These are phyloP conservation scores for Psidium friedrichsthalianum DNA, from an alignment of 345 rosid species.

Conservation along the genomic window DNA sequence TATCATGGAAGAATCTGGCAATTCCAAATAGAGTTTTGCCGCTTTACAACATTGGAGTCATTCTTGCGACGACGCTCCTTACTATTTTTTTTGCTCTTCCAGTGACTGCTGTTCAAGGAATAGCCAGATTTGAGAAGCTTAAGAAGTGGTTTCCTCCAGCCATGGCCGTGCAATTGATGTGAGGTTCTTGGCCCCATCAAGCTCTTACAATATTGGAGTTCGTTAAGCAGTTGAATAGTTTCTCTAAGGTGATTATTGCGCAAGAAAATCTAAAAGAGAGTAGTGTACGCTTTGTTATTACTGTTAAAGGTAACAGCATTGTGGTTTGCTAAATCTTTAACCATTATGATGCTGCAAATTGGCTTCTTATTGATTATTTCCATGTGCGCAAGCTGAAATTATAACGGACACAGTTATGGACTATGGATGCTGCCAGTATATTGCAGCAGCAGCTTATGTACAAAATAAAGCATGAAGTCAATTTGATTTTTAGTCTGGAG, in stretches of 20 bases:
- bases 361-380: neutral
- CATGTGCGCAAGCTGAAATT: neutral
- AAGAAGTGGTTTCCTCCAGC: conserved; percentile 88
- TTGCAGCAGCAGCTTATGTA: neutral
- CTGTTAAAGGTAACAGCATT: neutral
- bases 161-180: conserved; percentile 69
- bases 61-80: conserved; percentile 65
- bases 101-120: conserved; percentile 92
- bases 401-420: neutral
- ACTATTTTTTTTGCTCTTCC: conserved; percentile 84
- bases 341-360: neutral
- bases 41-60: conserved; percentile 49
- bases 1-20: conserved; percentile 64
- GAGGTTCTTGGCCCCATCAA: conserved; percentile 1
- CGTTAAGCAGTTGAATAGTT: neutral
- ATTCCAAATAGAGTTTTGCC: conserved; percentile 41
- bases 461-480: neutral
- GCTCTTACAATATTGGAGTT: neutral
- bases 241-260: neutral
- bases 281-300: neutral
- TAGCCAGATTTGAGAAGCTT: conserved; percentile 74
- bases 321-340: neutral
- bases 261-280: neutral
- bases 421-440: neutral
- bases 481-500: neutral